phyloP scores from a whole-genome alignment of 371 early-diverging fungal genomes.

The Mortierella sp. region DNA sequence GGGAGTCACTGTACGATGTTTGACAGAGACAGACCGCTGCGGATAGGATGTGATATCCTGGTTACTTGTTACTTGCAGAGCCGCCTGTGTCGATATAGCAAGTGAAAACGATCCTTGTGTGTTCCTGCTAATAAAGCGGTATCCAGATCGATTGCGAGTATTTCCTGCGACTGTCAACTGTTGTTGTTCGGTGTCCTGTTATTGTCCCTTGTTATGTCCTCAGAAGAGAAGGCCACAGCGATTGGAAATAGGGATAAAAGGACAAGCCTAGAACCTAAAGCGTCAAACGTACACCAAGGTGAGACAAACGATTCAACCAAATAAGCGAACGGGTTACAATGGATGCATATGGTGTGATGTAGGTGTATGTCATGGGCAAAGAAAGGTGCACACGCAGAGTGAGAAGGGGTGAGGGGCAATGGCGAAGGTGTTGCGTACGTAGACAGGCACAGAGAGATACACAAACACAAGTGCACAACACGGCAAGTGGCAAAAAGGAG shows the following conservation, averaged over 20 bases:
- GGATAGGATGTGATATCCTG: neutral
- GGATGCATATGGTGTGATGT: neutral
- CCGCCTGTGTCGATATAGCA: neutral
- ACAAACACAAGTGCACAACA: neutral
- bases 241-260: neutral
- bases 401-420: neutral
- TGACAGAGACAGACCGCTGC: neutral
- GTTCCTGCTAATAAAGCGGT: neutral
- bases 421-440: neutral
- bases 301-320: neutral
- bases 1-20: neutral
- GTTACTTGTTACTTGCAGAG: neutral
- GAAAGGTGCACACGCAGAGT: neutral
- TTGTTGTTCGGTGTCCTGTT: neutral
- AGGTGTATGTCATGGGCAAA: neutral
- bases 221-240: neutral
- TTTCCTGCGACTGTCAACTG: neutral
- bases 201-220: neutral
- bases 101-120: neutral
- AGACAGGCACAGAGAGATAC: neutral
- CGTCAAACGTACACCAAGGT: neutral
- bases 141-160: neutral
- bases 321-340: neutral
- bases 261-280: conserved; percentile 12
- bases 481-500: neutral